Evolutionary conservation across 2,329 filamentous ascomycete genomes (phyloP).

Genomic region (Lachnellula suecica): DNA sequence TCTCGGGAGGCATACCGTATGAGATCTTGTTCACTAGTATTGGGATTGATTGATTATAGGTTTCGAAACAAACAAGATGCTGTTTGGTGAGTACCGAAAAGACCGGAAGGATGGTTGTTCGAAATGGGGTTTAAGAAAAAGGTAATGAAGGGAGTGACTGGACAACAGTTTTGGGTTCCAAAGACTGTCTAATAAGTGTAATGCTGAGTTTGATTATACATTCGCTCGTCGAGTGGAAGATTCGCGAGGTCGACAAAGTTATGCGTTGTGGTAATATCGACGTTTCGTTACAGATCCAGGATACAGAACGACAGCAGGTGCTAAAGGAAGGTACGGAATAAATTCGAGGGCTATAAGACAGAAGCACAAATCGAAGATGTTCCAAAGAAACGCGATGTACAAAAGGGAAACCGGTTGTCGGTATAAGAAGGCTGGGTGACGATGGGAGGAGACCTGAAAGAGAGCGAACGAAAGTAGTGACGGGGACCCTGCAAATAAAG

Average conservation of each 20-base stretch:
- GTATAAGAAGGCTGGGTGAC: slow-evolving; percentile 33
- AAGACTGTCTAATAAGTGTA: slow-evolving; percentile 35
- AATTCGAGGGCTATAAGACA: slow-evolving; percentile 31
- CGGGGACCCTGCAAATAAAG: slow-evolving; percentile 35
- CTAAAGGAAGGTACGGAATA: slow-evolving; percentile 36
- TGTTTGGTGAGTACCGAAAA: slow-evolving; percentile 5
- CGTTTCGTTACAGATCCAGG: slow-evolving; percentile 24
- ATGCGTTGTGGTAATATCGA: slow-evolving; percentile 25
- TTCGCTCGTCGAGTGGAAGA: slow-evolving; percentile 22
- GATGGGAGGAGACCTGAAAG: slow-evolving; percentile 28
- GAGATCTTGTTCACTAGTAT: slow-evolving; percentile 5
- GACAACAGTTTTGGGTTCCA: slow-evolving; percentile 32
- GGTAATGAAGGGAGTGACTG: slow-evolving; percentile 35
- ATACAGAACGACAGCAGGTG: slow-evolving; percentile 31
- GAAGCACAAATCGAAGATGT: slow-evolving; percentile 34
- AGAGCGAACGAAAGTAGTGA: slow-evolving; percentile 31
- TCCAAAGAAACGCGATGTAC: slow-evolving; percentile 33
- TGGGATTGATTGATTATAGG: slow-evolving; percentile 19
- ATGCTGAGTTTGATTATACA: slow-evolving; percentile 33
- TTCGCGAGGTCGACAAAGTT: slow-evolving; percentile 17
- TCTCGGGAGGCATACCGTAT: slow-evolving; percentile 22
- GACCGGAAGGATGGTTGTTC: slow-evolving; percentile 16
- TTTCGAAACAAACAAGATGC: slow-evolving; percentile 15
- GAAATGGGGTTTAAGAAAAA: slow-evolving; percentile 15
- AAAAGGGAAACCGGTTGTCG: slow-evolving; percentile 32